Evolutionary conservation across 2,329 filamentous ascomycete genomes (phyloP).

Genomic region (Penicillium sp.): DNA sequence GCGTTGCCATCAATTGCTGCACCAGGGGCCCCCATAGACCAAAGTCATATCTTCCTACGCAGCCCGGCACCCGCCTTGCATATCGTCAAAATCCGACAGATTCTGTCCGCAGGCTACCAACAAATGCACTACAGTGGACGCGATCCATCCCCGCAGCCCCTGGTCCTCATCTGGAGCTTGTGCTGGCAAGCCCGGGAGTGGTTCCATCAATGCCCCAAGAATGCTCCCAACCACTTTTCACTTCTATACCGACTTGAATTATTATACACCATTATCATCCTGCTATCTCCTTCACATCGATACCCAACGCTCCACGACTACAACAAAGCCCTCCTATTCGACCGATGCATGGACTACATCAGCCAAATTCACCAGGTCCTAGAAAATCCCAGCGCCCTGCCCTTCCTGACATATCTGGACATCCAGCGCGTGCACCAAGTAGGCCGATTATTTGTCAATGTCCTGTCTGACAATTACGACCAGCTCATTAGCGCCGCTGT

Average conservation of each 20-base stretch:
- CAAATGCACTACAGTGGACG: conserved; percentile 77
- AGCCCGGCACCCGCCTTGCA: conserved; percentile 69
- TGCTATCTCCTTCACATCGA: conserved; percentile 74
- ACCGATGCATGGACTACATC: conserved; percentile 80
- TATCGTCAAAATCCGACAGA: conserved; percentile 76
- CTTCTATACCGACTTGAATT: conserved; percentile 83
- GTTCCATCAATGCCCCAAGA: conserved; percentile 71
- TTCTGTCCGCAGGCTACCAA: conserved; percentile 88
- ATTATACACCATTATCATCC: conserved; percentile 87
- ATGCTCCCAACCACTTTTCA: conserved; percentile 63
- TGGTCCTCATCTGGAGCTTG: conserved; percentile 44
- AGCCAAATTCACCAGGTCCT: conserved; percentile 69
- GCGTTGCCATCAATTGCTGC: conserved; percentile 60
- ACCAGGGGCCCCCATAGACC: conserved; percentile 45
- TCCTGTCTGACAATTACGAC: conserved; percentile 55
- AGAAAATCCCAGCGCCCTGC: conserved; percentile 56
- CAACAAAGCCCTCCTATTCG: conserved; percentile 77
- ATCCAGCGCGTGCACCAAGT: conserved; percentile 77
- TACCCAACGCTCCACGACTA: conserved; percentile 70
- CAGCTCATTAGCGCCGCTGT: conserved; percentile 35
- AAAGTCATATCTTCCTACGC: conserved; percentile 50
- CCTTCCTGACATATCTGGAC: conserved; percentile 83
- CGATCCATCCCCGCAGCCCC: conserved; percentile 64
- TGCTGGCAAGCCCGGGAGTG: conserved; percentile 66
- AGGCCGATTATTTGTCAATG: conserved; percentile 56